Evolutionary conservation across 495 filamentous ascomycete species (phyloP), one percentile per base, ranked within the genome.

Genomic region (Lophiotrema nucula): DNA sequence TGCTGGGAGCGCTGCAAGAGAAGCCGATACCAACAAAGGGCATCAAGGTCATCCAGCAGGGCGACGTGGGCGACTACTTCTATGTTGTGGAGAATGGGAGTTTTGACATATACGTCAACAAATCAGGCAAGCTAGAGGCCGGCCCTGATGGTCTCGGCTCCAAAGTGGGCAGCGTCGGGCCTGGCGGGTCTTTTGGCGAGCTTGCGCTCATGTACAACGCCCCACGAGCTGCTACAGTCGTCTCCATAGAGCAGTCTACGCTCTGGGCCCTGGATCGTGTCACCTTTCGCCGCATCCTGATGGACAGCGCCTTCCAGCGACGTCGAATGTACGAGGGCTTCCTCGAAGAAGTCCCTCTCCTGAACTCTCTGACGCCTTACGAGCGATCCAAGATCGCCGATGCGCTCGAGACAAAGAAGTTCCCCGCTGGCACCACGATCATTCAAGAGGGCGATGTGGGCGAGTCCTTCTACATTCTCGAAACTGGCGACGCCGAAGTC

Each of bases 141-240:
- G 95, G 95, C 4, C 77, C 83, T 0, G 83, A 91, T 55, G 93
- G 92, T 4, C 81, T 96, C 77, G 93, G 93, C 26, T 79, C 80
- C 51, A 88, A 88, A 62, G 92, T 97, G n/a, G 82, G 81, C 66
- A 81, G 75, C 35, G 92, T 91, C 50, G 88, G 88, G 33, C 83
- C 91, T 2, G 95, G 95, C 24, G 90, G 92, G 49, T 95, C 89
- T n/a, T 98, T 98, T 74, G 93, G 93, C 59, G 93, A 98, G 74
- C 77, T 98, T 47, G 93, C 93, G 21, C 78, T 98, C 66, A 97
- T 98, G 93, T 98, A 98, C 75, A 97, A 97, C 66, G 90, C 93
- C 15, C 93, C 95, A 3, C 87, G 93, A 65, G 95, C 95, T n/a
- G 93, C 93, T 2, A 97, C 93, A 1, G 90, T 98, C 49, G 82